Conservation (phyloP, 2,329 filamentous ascomycete species). For the Aspergillus clavatus region DNA sequence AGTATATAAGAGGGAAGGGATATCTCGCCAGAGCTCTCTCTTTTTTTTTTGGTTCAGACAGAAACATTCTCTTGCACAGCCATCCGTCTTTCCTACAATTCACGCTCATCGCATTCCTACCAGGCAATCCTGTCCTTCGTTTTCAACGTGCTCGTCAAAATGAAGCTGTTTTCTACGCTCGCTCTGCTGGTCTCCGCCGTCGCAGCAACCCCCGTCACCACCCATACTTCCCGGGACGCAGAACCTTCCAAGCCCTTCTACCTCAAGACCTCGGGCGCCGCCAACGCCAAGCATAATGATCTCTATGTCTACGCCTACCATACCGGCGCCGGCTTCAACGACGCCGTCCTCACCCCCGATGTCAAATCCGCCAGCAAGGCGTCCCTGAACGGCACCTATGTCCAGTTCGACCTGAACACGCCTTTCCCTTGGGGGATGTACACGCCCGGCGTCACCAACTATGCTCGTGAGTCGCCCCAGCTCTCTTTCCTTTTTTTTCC, state of each 20-base stretch:
- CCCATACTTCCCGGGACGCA: constrained; percentile 14
- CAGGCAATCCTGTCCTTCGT: background rate
- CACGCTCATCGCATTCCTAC: background rate
- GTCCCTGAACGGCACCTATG: constrained; percentile 32
- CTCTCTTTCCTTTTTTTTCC: background rate
- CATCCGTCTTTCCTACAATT: background rate
- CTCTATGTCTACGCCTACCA: constrained; percentile 38
- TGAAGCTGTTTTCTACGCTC: constrained; percentile 27
- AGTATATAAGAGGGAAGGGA: no score
- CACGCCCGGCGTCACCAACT: constrained; percentile 25
- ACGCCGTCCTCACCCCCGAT: constrained; percentile 31
- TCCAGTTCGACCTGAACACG: constrained; percentile 27
- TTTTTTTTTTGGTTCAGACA: no score
- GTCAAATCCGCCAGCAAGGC: constrained; percentile 20
- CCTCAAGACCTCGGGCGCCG: constrained; percentile 31
- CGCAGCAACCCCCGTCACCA: constrained; percentile 21
- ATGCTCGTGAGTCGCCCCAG: constrained; percentile 30
- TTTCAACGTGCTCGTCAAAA: constrained; percentile 14
- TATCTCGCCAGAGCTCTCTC: no score
- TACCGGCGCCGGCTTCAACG: constrained; percentile 38
- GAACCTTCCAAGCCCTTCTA: constrained; percentile 24
- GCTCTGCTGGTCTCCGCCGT: constrained; percentile 26
- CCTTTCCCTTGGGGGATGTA: constrained; percentile 31
- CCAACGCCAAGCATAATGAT: constrained; percentile 27
- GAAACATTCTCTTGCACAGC: background rate